These are phyloP conservation scores for Claviceps humidiphila DNA, from an alignment of 2,329 filamentous ascomycete genomes.

Conservation along the genomic window DNA sequence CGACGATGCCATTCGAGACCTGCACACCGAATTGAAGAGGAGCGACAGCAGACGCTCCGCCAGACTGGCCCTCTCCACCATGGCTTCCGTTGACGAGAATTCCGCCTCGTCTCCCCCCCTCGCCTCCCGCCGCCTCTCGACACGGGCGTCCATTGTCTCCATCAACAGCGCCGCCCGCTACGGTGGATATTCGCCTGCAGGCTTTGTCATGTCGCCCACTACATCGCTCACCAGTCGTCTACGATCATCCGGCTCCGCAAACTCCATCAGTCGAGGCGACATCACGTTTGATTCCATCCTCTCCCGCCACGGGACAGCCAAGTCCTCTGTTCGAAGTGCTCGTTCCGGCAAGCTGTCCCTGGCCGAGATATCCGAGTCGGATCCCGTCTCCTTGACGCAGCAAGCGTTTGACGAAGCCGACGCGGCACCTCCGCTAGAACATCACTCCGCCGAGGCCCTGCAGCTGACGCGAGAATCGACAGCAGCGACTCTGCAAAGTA, in stretches of 20 bases:
- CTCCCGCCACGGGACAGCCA: slow-evolving; percentile 41
- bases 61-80: slow-evolving; percentile 34
- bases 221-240: slow-evolving; percentile 46
- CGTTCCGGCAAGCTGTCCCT: slow-evolving; percentile 37
- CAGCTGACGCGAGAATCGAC: slow-evolving; percentile 20
- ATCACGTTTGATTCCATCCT: slow-evolving; percentile 24
- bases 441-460: slow-evolving; percentile 19
- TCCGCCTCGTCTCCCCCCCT: slow-evolving; percentile 9
- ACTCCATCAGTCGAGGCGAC: slow-evolving; percentile 28
- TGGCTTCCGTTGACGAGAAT: slow-evolving; percentile 4
- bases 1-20: slow-evolving; percentile 61
- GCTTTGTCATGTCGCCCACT: slow-evolving; percentile 53
- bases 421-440: slow-evolving; percentile 22
- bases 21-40: slow-evolving; percentile 58
- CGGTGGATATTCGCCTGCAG: slow-evolving; percentile 57
- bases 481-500: slow-evolving; percentile 6
- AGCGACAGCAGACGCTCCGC: slow-evolving; percentile 55
- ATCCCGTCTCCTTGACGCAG: slow-evolving; percentile 36
- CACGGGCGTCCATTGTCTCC: slow-evolving; percentile 51
- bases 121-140: slow-evolving; percentile 32
- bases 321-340: slow-evolving; percentile 37
- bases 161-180: slow-evolving; percentile 53
- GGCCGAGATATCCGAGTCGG: slow-evolving; percentile 44
- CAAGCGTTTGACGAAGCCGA: slow-evolving; percentile 43
- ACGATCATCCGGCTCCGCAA: slow-evolving; percentile 38